A percentile compares a stretch with the other conserved stretches of the same genome.
Evolutionary conservation across 2,329 filamentous ascomycete species (phyloP).

Genomic region (Neofusicoccum ribis): DNA sequence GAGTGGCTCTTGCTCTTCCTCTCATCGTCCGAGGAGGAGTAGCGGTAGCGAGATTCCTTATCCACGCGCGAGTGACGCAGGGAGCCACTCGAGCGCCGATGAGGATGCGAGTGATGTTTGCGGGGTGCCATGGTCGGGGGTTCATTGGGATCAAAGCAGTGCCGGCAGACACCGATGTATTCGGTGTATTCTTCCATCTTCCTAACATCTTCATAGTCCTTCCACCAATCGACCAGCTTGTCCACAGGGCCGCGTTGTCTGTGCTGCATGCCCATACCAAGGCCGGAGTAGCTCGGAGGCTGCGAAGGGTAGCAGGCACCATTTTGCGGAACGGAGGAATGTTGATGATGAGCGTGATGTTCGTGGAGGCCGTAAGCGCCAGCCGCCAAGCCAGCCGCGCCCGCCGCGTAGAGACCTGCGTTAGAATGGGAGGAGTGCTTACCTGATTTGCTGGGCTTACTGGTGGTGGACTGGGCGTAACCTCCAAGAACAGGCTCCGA

Average conservation of each 20-base stretch:
- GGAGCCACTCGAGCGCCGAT: constrained; percentile 49
- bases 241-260: constrained; percentile 58
- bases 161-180: constrained; percentile 64
- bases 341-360: constrained; percentile 36
- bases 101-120: constrained; percentile 57
- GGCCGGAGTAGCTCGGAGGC: background rate
- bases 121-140: constrained; percentile 59
- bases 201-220: constrained; percentile 63
- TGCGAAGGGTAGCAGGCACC: constrained; percentile 1
- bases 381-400: constrained; percentile 48
- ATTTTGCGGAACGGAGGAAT: constrained; percentile 27
- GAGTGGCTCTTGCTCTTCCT: constrained; percentile 49
- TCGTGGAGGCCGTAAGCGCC: constrained; percentile 46
- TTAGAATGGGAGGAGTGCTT: constrained; percentile 48
- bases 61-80: constrained; percentile 51
- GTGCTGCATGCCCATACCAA: constrained; percentile 49
- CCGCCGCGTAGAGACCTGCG: constrained; percentile 47
- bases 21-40: constrained; percentile 55
- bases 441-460: constrained; percentile 40
- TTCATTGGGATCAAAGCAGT: constrained; percentile 64
- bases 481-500: constrained; percentile 28
- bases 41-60: constrained; percentile 59
- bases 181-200: constrained; percentile 69
- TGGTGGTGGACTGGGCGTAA: constrained; percentile 33
- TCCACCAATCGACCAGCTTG: constrained; percentile 61